phyloP scores from a whole-genome alignment of 352 stramenopile genomes.

The Hyaloperonospora arabidopsidis region DNA sequence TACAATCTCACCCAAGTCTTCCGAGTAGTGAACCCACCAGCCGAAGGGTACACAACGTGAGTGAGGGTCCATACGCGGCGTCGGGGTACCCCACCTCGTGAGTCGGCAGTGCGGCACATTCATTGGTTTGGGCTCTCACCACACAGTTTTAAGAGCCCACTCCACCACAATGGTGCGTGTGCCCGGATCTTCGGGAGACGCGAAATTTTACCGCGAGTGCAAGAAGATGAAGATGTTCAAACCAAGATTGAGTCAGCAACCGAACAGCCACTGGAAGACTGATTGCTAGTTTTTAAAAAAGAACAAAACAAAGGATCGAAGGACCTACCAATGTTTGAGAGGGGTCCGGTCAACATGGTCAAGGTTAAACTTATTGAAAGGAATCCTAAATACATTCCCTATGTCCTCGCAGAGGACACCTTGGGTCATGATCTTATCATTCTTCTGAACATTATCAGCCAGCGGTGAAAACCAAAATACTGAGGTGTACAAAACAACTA shows the following conservation, averaged over 20 bases:
- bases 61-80: no score
- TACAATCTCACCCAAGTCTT: no score
- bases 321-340: neutral
- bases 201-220: neutral
- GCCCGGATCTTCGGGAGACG: neutral
- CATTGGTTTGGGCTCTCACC: no score
- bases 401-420: neutral
- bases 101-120: no score
- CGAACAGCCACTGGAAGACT: neutral
- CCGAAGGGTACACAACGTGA: no score
- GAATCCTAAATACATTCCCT: neutral
- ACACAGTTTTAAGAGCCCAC: no score
- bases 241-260: neutral
- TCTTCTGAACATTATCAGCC: neutral
- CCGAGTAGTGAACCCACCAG: no score
- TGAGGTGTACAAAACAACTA: neutral
- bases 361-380: neutral
- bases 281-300: neutral
- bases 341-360: neutral
- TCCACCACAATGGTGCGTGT: neutral
- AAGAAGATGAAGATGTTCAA: neutral
- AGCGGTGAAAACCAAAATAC: neutral
- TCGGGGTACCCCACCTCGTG: no score
- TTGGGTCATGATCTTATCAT: neutral
- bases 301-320: neutral